Conservation (phyloP, 1,139 yeast species). For the Diutina catenulata region DNA sequence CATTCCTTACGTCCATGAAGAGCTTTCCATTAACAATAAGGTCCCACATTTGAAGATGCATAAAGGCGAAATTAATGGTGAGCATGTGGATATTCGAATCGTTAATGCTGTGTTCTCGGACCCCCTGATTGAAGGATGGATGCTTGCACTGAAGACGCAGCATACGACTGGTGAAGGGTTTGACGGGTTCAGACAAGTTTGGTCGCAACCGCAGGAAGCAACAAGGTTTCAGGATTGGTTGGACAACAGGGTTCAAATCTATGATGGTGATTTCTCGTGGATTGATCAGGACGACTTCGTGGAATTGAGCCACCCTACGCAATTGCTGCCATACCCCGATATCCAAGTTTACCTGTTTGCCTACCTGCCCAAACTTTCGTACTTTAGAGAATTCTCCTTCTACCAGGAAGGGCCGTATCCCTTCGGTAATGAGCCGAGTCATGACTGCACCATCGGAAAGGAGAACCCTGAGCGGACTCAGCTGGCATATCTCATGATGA, state of each 20-base stretch:
- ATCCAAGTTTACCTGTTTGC: slow-evolving; percentile 55
- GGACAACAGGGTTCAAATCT: slow-evolving; percentile 15
- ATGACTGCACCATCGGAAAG: slow-evolving; percentile 51
- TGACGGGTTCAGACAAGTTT: not conserved
- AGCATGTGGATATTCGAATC: slow-evolving; percentile 62
- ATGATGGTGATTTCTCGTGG: slow-evolving; percentile 53
- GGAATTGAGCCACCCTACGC: slow-evolving; percentile 41
- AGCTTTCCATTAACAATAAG: slow-evolving; percentile 39
- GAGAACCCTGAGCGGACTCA: not conserved
- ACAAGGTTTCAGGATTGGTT: not conserved
- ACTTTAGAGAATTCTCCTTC: slow-evolving; percentile 49
- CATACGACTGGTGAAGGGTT: too few species aligned
- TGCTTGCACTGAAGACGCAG: not conserved
- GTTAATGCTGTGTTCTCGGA: slow-evolving; percentile 59
- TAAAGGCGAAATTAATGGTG: slow-evolving; percentile 64
- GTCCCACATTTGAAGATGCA: slow-evolving; percentile 56
- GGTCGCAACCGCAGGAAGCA: too few species aligned
- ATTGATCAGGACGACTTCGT: slow-evolving; percentile 69
- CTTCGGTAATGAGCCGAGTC: slow-evolving; percentile 60
- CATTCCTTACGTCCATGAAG: slow-evolving; percentile 43
- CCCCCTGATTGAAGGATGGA: slow-evolving; percentile 10
- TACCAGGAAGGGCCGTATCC: slow-evolving; percentile 43
- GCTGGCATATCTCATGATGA: slow-evolving; percentile 14
- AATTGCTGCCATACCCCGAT: slow-evolving; percentile 29
- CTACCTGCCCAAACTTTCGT: slow-evolving; percentile 65